Base-by-base conservation (phyloP, 352 stramenopile species). In the Globisporangium cederbergense region DNA sequence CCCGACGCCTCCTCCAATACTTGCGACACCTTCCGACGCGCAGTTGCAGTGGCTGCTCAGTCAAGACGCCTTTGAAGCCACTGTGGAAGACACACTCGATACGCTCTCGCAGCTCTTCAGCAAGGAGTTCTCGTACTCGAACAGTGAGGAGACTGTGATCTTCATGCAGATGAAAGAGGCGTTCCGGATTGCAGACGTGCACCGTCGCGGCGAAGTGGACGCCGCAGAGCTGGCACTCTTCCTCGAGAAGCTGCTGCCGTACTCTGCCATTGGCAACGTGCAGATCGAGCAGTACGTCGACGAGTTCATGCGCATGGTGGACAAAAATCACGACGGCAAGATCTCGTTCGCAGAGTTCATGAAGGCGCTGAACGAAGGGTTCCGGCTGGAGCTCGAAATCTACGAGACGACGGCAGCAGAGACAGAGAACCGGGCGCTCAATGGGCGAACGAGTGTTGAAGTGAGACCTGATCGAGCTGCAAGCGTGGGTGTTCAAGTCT, bases 261-360 rank as follows among this genome's bases (percentile, higher is more conserved):
- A 90, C 54, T 62, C 71, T n/a, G 67, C 64, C 0, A 72, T 78
- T 9, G 75, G 77, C 7, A 72, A 77, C 28, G 71, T 78, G 9
- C 71, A 73, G 42, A 80, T 93, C 63, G 79, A 91, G 28, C 70
- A 90, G 46, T 93, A 93, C 28, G 80, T 93, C 14, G 80, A 81
- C 5, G 80, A 91, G 49, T 93, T 93, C 55, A 90, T 93, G 80
- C 38, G 64, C 6, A 63, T 90, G 6, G 84, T 91, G 46, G 84
- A 93, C 65, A 78, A 77, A 49, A 78, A 93, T 52, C 58, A 79
- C 9, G 78, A 88, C 62, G 84, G 80, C 34, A 77, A 83, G 59
- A 73, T 93, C 28, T 84, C 82, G 36, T 90, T 90, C 46, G 55
- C 65, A 0, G 85, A 93, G 65, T 91, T 93, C 64, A 91, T 91